phyloP scores from a whole-genome alignment of 345 rosid genomes.

The Brassica rapa region DNA sequence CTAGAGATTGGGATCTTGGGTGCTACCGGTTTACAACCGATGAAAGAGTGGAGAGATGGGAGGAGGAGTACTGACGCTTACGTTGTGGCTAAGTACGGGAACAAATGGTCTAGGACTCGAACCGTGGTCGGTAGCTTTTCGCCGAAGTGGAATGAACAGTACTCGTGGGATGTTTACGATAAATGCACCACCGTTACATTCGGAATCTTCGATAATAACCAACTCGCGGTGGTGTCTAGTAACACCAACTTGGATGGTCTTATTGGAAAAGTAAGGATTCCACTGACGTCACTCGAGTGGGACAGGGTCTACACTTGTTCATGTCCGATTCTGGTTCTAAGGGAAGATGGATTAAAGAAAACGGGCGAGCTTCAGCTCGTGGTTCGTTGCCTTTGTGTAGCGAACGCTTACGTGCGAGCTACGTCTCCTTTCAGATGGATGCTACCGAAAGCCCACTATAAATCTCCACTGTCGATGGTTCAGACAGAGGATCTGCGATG shows the following conservation, averaged over 20 bases:
- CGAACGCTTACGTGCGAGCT: neutral
- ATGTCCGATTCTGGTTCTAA: neutral
- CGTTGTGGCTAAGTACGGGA: constrained; percentile 35
- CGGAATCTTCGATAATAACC: constrained; percentile 24
- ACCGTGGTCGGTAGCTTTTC: constrained; percentile 19
- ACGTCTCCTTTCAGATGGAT: neutral
- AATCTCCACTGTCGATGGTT: neutral
- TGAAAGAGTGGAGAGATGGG: neutral
- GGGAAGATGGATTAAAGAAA: neutral
- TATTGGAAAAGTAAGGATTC: neutral
- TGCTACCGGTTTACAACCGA: neutral
- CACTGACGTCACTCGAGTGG: neutral
- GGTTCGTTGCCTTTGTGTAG: neutral
- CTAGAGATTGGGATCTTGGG: constrained; percentile 31
- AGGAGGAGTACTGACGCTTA: neutral
- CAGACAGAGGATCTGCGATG: neutral
- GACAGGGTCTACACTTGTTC: neutral
- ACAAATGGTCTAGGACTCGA: constrained; percentile 35
- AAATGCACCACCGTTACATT: constrained; percentile 15
- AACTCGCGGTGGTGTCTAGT: neutral
- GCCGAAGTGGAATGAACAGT: constrained; percentile 36
- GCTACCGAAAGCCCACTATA: neutral
- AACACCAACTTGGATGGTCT: neutral
- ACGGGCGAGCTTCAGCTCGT: neutral
- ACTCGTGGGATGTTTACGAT: constrained; percentile 22